Base-by-base conservation (phyloP, 106 monocot genomes). In the Allium cepa region DNA sequence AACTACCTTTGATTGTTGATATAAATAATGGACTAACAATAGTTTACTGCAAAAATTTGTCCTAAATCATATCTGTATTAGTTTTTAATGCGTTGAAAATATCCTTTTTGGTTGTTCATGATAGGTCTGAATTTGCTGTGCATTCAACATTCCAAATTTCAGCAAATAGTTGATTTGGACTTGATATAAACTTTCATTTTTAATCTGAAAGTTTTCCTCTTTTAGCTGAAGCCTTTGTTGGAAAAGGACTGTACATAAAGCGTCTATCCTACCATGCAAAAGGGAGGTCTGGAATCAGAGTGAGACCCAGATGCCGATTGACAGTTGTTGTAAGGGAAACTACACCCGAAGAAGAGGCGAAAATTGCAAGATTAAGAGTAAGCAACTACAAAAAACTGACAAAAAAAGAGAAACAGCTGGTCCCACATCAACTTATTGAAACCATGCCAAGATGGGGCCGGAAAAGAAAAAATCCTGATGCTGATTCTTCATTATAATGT, bases 401-500 rank as follows among this genome's bases (percentile, higher is more conserved):
- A 0, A 82, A 76, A 78, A 75, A 73, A 55, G 97, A 97, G 86
- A 84, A 71, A 68, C 88, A 89, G 66, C 79, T 97, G 7, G 75
- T 97, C 10, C 97, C 97, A 11, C 97, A 92, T 77, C 86, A 89
- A 71, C 97, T 97, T 10, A 97, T 97, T 26, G 97, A 97, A 70
- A 78, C 80, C 13, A 80, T 80, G 4, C 92, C 96, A 12, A 81
- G 86, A 50, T 96, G 96, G 96, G 73, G 79, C 59, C 69, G 84
- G n/a, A 86, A 78, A 68, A 68, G 67, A 60, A 83, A 82, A 58
- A 81, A 76, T 11, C 56, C 7, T 15, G 47, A 68, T 45, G 9
- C 53, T 45, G 36, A 53, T n/a, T 56, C 27, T 16, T 9, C 53
- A 28, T 62, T 36, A 36, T 36, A 5, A 36, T 36, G 36, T 36